A percentile compares a stretch with the other conserved stretches of the same genome.
Conservation (phyloP, 768 basidiomycete genomes). For the Floccularia luteovirens region DNA sequence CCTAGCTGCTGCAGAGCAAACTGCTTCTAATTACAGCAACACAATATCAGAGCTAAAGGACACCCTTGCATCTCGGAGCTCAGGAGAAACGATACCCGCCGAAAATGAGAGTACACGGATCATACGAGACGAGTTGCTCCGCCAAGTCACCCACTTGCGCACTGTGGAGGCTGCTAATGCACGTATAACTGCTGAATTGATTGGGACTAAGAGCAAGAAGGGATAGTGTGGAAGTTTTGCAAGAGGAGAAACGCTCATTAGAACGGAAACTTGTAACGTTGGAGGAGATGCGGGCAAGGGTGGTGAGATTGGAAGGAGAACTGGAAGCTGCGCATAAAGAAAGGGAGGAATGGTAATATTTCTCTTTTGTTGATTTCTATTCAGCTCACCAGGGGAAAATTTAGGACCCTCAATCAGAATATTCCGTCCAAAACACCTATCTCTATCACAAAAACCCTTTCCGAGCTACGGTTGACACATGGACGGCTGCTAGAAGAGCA, state of each 20-base stretch:
- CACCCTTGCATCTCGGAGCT: constrained; percentile 27
- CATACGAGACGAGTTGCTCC: constrained; percentile 60
- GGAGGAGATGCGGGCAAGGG: constrained; percentile 49
- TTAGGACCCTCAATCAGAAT: constrained; percentile 18
- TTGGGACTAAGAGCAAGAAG: constrained; percentile 44
- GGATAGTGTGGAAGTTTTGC: constrained; percentile 59
- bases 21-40: constrained; percentile 32
- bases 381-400: constrained; percentile 35
- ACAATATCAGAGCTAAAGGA: constrained; percentile 37
- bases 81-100: constrained; percentile 12
- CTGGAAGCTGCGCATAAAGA: constrained; percentile 52
- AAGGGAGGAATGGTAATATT: constrained; percentile 54
- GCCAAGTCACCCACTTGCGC: constrained; percentile 55
- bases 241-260: constrained; percentile 65
- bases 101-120: constrained; percentile 54
- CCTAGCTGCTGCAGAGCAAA: constrained; percentile 28
- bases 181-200: constrained; percentile 46
- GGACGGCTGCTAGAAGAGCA: constrained; percentile 62
- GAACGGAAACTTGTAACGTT: constrained; percentile 41
- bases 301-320: constrained; percentile 55
- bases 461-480: constrained; percentile 53
- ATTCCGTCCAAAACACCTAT: constrained; percentile 40
- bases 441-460: constrained; percentile 48
- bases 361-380: too few relatives aligned
- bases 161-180: constrained; percentile 53